phyloP scores from a whole-genome alignment of 192 early-diverging fungal genomes.

The Coemansia sp. region DNA sequence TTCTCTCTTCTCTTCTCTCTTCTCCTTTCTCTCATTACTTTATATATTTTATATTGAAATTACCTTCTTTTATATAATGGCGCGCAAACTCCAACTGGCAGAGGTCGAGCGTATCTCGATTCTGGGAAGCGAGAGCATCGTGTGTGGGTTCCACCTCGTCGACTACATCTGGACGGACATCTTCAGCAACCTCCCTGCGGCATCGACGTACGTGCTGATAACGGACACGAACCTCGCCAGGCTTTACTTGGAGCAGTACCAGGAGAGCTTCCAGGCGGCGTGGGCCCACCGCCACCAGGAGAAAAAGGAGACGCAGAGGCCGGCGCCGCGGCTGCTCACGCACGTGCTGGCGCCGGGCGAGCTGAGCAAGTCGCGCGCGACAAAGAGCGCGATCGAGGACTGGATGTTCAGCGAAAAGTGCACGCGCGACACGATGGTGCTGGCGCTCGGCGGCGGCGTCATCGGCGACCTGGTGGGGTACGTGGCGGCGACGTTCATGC shows the following conservation, averaged over 20 bases:
- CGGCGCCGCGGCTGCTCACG: slow-evolving; percentile 65
- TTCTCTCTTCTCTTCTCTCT: not conserved
- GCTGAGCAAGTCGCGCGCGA: slow-evolving; percentile 82
- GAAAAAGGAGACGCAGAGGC: not conserved
- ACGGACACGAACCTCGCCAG: slow-evolving; percentile 86
- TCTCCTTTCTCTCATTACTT: not conserved
- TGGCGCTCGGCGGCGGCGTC: slow-evolving; percentile 96
- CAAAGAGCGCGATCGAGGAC: slow-evolving; percentile 90
- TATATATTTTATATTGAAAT: not conserved
- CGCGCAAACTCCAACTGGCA: slow-evolving; percentile 36
- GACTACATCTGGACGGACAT: slow-evolving; percentile 77
- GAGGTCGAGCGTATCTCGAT: slow-evolving; percentile 79
- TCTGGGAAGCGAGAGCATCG: slow-evolving; percentile 86
- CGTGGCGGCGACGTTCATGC: slow-evolving; percentile 99
- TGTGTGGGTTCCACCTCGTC: slow-evolving; percentile 82
- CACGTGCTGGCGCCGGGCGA: slow-evolving; percentile 90
- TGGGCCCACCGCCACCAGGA: slow-evolving; percentile 11
- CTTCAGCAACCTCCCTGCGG: slow-evolving; percentile 64
- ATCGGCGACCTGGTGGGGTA: slow-evolving; percentile 96
- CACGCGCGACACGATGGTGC: slow-evolving; percentile 90
- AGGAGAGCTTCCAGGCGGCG: slow-evolving; percentile 58
- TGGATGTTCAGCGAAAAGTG: slow-evolving; percentile 83
- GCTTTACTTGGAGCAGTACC: slow-evolving; percentile 70
- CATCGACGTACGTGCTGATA: slow-evolving; percentile 85
- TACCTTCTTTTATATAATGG: not conserved